Evolutionary conservation across 257 asterid genomes (phyloP), one percentile per base, ranked within the genome.

Genomic region (Linaria vulgaris): DNA sequence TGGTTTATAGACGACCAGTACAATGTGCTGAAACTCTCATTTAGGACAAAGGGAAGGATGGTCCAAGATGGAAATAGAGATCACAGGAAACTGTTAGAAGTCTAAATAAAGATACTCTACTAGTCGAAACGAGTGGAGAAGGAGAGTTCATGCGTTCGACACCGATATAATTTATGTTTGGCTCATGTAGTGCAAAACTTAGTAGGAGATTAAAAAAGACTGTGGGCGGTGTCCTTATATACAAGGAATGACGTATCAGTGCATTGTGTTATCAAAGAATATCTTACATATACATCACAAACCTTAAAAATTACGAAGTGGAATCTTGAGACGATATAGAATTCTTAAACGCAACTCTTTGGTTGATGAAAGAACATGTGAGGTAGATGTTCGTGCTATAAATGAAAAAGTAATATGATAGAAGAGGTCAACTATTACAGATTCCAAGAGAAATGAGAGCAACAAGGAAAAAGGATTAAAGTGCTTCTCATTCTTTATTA

Each of bases 291-390:
- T 31, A 20, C 68, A 30, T 63, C 58, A 63, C 22, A 48, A 30
- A 31, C 37, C 68, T 48, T 58, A 58, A 38, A 38, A n/a, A 16
- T 6, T 9, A n/a, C 15, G 9, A 31, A 48, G 58, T 48, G 37
- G 58, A 62, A 25, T 61, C 25, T 61, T 46, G 57, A 47, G n/a
- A n/a, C n/a, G n/a, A n/a, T 19, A 21, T 50, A 19, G 3, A 50
- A 50, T 9, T 20, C 56, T 50, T 19, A 7, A 11, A 9, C 12
- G 14, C 10, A 49, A 19, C 55, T 49, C 9, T 67, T 23, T 55
- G 61, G 51, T 1, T 47, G 60, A 48, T 52, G 66, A 16, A 27
- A 50, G 53, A 23, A 68, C 31, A 67, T 57, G 65, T 67, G 51
- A 21, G 50, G 60, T 14, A 34, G 45, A 64, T 52, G 53, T 7